Evolutionary conservation across 257 asterid genomes (phyloP).

Genomic region (Pogostemon cablin): DNA sequence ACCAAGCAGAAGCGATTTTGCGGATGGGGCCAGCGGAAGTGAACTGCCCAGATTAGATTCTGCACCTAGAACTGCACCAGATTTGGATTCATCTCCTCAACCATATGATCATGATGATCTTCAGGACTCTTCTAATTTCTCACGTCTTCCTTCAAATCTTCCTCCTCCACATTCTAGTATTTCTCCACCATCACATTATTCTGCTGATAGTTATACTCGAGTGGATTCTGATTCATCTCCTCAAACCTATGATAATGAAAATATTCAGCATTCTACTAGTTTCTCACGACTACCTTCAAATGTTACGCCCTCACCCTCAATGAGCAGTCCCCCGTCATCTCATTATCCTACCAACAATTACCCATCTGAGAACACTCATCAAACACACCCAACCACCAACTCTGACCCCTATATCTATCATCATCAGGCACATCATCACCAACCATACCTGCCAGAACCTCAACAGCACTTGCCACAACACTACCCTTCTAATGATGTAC

Average conservation of each 20-base stretch:
- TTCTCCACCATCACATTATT: slow-evolving; percentile 41
- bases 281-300: slow-evolving; percentile 47
- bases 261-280: slow-evolving; percentile 44
- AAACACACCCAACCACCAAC: slow-evolving; percentile 49
- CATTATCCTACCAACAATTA: slow-evolving; percentile 33
- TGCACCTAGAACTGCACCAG: slow-evolving; percentile 33
- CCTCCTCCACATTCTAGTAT: slow-evolving; percentile 35
- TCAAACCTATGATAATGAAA: slow-evolving; percentile 38
- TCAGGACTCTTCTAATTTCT: slow-evolving; percentile 44
- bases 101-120: slow-evolving; percentile 42
- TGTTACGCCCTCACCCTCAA: slow-evolving; percentile 36
- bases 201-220: slow-evolving; percentile 32
- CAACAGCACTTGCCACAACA: slow-evolving; percentile 57
- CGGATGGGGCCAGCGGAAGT: slow-evolving; percentile 37
- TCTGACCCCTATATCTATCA: slow-evolving; percentile 50
- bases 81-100: slow-evolving; percentile 34
- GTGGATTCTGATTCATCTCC: slow-evolving; percentile 35
- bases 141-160: slow-evolving; percentile 47
- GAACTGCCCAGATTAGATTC: slow-evolving; percentile 33
- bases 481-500: slow-evolving; percentile 55
- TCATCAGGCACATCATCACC: slow-evolving; percentile 61
- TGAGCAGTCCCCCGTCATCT: slow-evolving; percentile 44
- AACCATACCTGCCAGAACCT: slow-evolving; percentile 43
- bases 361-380: slow-evolving; percentile 41
- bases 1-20: slow-evolving; percentile 41